phyloP scores from a whole-genome alignment of 116 monocot genomes.

The Trichopus zeylanicus region DNA sequence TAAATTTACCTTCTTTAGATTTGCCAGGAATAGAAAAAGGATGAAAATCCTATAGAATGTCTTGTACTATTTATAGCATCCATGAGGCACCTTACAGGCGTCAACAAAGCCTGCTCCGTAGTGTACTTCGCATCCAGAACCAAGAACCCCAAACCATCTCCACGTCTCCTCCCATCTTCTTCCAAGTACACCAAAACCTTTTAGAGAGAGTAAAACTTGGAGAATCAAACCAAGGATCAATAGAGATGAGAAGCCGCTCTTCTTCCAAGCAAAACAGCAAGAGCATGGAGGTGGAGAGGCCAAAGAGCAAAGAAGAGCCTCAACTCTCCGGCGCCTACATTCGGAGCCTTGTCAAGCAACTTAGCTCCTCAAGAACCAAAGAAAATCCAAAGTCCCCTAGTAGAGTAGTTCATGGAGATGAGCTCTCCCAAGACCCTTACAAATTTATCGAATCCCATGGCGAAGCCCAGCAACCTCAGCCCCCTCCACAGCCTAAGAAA shows the following conservation, averaged over 20 bases:
- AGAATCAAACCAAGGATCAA: no score
- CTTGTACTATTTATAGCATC: constrained; percentile 41
- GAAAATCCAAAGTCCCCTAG: constrained; percentile 13
- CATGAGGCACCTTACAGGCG: constrained; percentile 13
- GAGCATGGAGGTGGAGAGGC: constrained; percentile 21
- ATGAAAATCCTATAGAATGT: constrained; percentile 27
- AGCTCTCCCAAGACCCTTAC: constrained; percentile 1
- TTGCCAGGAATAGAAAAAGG: constrained; percentile 13
- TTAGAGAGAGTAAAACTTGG: constrained; percentile 1
- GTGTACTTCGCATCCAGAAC: constrained; percentile 30
- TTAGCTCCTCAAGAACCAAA: constrained; percentile 66
- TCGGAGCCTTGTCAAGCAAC: constrained; percentile 74
- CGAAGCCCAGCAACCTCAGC: constrained; percentile 8
- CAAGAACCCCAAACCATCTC: constrained; percentile 3
- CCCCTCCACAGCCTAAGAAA: constrained; percentile 39
- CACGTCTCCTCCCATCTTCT: neutral
- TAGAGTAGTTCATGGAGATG: constrained; percentile 7
- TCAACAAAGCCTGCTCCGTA: constrained; percentile 21
- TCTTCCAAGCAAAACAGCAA: constrained; percentile 19
- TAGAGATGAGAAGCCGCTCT: constrained; percentile 34
- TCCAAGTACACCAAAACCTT: neutral
- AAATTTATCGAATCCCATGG: neutral
- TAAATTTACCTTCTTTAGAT: constrained; percentile 21
- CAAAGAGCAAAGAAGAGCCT: constrained; percentile 31
- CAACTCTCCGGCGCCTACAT: constrained; percentile 81